Conservation (phyloP, 371 early-diverging fungal genomes). For the Rhizomucor pusillus region DNA sequence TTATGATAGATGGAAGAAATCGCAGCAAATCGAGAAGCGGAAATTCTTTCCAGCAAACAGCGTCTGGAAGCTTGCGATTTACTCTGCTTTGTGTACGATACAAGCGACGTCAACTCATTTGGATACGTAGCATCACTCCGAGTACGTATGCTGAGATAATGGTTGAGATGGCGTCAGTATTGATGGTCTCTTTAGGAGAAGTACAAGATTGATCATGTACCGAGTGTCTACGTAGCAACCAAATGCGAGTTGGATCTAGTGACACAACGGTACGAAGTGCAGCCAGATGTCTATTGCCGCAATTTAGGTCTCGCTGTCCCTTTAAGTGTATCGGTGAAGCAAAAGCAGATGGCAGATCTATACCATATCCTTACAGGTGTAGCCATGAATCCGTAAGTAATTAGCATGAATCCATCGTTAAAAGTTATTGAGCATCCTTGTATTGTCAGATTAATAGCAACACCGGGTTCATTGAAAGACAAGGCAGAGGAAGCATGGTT, state of each 20-base stretch:
- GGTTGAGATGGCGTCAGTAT: background rate
- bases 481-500: constrained; percentile 39
- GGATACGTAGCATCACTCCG: constrained; percentile 82
- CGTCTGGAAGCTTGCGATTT: constrained; percentile 88
- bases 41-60: constrained; percentile 74
- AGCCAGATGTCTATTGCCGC: constrained; percentile 93
- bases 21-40: constrained; percentile 73
- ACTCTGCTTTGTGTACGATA: constrained; percentile 92
- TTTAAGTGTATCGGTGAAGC: constrained; percentile 84
- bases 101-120: constrained; percentile 92
- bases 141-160: constrained; percentile 45
- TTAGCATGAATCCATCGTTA: background rate
- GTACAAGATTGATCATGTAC: constrained; percentile 80
- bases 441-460: constrained; percentile 35
- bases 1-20: constrained; percentile 85
- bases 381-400: constrained; percentile 81
- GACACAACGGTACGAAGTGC: constrained; percentile 73
- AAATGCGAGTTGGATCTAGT: constrained; percentile 92
- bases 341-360: constrained; percentile 81
- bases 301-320: constrained; percentile 82
- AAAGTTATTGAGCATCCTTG: background rate
- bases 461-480: constrained; percentile 40
- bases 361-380: constrained; percentile 83
- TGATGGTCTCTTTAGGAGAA: constrained; percentile 51
- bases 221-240: constrained; percentile 90